Evolutionary conservation across 495 filamentous ascomycete species (phyloP), one percentile per base, ranked within the genome.

Genomic region (Hypoxylon intermedium): DNA sequence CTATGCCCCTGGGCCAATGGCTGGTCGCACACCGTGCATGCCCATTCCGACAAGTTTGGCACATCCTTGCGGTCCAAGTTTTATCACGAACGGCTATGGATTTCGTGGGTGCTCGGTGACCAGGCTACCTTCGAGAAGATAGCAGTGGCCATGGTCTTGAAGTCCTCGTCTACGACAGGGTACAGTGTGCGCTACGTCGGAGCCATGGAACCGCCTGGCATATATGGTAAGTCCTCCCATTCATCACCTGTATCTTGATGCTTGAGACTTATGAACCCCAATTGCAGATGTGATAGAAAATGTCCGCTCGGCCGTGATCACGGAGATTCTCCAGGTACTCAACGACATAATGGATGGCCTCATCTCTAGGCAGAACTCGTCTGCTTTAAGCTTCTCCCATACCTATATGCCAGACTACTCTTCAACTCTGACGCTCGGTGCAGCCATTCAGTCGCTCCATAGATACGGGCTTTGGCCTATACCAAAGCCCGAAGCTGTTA

Each of bases 141-240:
- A 36, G 58, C 58, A 2, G 38, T 24, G 30, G 28, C 23, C 2
- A 28, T 67, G 43, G 47, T 67, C 5, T 16, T 64, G 36, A 43
- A 58, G 6, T 52, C 28, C 11, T 58, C 48, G 2, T 5, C 36
- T 20, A n/a, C 48, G 3, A 16, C 37, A 2, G 60, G 60, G 1
- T 53, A 63, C 20, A 42, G 20, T 21, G 23, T 67, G 16, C 45
- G 41, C 11, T 61, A 61, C 6, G 36, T 61, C 9, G 51, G 52
- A 6, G 57, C 58, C 6, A 19, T 65, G 26, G 63, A 66, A 23
- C 63, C 63, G 9, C 63, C 63, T 13, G 63, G 42, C 15, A 62
- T 67, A 37, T 67, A 62, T n/a, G 63, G 63, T 67, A 53, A 44
- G 58, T 53, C 38, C n/a, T n/a, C n/a, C n/a, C n/a, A n/a, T 43